Conservation (phyloP, 2,329 filamentous ascomycete species). For the Trichoderma sp. region DNA sequence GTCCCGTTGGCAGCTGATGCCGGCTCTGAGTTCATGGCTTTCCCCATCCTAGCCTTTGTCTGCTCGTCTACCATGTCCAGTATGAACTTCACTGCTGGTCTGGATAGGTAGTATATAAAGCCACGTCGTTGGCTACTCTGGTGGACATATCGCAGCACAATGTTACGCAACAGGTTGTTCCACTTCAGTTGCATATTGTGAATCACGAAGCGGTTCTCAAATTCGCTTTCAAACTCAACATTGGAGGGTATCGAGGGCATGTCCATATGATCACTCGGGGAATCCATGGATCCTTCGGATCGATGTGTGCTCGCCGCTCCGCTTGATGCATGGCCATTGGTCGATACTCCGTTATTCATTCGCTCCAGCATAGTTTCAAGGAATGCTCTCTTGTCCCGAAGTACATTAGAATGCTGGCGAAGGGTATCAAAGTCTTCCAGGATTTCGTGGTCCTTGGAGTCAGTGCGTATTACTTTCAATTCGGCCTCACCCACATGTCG, state of each 20-base stretch:
- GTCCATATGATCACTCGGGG: constrained; percentile 61
- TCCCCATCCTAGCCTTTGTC: constrained; percentile 62
- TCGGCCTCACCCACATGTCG: constrained; percentile 75
- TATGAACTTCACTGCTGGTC: constrained; percentile 95
- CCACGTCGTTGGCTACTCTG: constrained; percentile 94
- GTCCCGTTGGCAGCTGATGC: constrained; percentile 32
- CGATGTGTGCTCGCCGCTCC: constrained; percentile 31
- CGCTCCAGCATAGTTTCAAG: constrained; percentile 59
- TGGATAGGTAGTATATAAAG: constrained; percentile 97
- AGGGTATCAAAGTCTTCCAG: constrained; percentile 63
- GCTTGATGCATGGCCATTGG: constrained; percentile 32
- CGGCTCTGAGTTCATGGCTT: constrained; percentile 32
- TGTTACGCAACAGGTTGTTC: constrained; percentile 95
- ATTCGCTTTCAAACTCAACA: constrained; percentile 87
- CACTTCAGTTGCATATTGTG: constrained; percentile 98
- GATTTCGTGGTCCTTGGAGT: constrained; percentile 50
- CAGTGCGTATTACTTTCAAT: constrained; percentile 59
- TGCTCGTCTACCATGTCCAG: constrained; percentile 97
- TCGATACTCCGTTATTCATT: constrained; percentile 43
- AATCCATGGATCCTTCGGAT: constrained; percentile 46
- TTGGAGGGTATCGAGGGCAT: constrained; percentile 68
- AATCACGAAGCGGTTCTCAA: constrained; percentile 97
- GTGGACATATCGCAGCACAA: constrained; percentile 94
- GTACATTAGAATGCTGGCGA: constrained; percentile 54
- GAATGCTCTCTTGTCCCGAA: constrained; percentile 60